Evolutionary conservation across 352 stramenopile species (phyloP), one percentile per base, ranked within the genome.

Genomic region (Pythium guiyangense): DNA sequence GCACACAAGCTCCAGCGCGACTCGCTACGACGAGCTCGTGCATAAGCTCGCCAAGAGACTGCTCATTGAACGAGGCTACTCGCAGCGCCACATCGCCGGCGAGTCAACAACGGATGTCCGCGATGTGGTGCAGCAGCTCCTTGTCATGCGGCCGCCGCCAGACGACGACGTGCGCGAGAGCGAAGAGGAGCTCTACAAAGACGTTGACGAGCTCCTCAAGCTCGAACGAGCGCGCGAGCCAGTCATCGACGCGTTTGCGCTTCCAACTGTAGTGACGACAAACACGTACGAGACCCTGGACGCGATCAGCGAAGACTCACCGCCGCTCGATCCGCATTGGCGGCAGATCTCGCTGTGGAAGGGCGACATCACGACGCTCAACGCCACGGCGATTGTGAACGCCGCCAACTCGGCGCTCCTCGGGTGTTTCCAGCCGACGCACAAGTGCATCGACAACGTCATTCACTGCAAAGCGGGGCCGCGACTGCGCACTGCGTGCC

Each of bases 371-470:
- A 88, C 77, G 26, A 71, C 69, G 20, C 64, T 92, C 40, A 56
- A 71, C 10, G 67, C 73, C 6, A 84, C 81, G 18, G 79, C 71
- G 14, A 88, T 90, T 42, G 77, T 86, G 0, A 92, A 90, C 46
- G 79, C 81, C 10, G 77, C 79, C 39, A 90, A 91, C 58, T 74
- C 69, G 22, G 60, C 63, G 35, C 66, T 87, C 18, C 64, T 92
- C n/a, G 77, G 79, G 0, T 90, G 81, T 59, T 92, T 90, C 60
- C 68, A 84, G 57, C 79, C 79, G 25, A 69, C 73, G 4, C 79
- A 89, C 54, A 77, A 71, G 39, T 92, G 79, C 50, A 88, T 88
- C 48, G 77, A 92, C 66, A 89, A 90, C 31, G 70, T 87, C 35
- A 90, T 88, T 47, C 79, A 91, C 64, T 76, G 70, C 52, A 74